Percentiles rank a stretch among this genome's conserved stretches.
These are phyloP conservation scores for Apiospora sp. DNA, from an alignment of 2,329 filamentous ascomycete species.

Conservation along the genomic window DNA sequence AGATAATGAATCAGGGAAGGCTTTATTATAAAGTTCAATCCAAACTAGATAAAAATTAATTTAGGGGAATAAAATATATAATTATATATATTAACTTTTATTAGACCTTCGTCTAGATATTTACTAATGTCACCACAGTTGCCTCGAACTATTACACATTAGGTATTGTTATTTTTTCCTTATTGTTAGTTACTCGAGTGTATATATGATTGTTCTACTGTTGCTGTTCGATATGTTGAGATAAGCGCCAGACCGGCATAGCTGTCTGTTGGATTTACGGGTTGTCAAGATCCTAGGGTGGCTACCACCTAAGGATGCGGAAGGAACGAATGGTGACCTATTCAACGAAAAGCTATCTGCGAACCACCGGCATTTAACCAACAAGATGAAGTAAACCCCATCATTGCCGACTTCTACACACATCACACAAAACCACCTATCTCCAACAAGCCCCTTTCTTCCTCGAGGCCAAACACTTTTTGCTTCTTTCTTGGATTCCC, in stretches of 20 bases:
- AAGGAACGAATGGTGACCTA: slow-evolving; percentile 18
- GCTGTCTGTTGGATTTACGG: background rate
- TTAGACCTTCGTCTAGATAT: background rate
- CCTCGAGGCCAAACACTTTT: background rate
- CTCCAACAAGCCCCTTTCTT: background rate
- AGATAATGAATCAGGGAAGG: no score
- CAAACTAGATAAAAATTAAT: no score
- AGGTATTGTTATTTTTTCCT: no score
- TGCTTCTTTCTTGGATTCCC: background rate
- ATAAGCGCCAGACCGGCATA: background rate
- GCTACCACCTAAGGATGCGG: slow-evolving; percentile 5
- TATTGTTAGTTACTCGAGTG: background rate
- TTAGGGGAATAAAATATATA: no score
- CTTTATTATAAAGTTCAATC: no score
- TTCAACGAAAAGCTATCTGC: slow-evolving; percentile 16
- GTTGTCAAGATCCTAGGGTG: slow-evolving; percentile 15
- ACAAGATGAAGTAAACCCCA: background rate
- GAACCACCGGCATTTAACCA: background rate
- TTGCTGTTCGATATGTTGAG: background rate
- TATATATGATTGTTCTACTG: background rate
- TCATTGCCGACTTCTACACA: background rate
- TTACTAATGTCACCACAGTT: background rate
- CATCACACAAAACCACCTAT: background rate
- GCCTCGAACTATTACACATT: background rate
- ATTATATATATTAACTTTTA: no score